phyloP scores from a whole-genome alignment of 805 yeast species.

The Tetrapisispora iriomotensis region DNA sequence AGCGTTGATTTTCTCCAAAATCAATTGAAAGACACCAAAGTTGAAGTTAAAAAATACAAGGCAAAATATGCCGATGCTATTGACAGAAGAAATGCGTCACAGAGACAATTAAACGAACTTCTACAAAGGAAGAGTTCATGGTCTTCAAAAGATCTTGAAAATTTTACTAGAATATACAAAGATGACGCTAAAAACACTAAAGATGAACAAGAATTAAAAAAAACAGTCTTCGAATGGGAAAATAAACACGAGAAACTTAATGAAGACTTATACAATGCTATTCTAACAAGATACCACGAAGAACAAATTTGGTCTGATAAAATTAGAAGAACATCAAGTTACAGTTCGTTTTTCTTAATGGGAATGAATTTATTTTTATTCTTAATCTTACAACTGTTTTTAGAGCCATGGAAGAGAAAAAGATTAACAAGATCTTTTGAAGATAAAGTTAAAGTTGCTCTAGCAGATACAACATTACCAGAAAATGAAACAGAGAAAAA shows the following conservation, averaged over 20 bases:
- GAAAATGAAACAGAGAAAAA: neutral
- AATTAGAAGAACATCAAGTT: conserved; percentile 85
- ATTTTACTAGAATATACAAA: conserved; percentile 72
- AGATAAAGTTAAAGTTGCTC: conserved; percentile 52
- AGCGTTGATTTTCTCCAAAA: conserved; percentile 49
- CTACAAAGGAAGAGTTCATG: conserved; percentile 78
- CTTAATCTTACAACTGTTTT: conserved; percentile 68
- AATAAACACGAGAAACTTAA: conserved; percentile 57
- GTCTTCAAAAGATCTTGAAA: conserved; percentile 68
- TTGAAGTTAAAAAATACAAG: conserved; percentile 41
- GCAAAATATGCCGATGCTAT: conserved; percentile 49
- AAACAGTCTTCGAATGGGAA: conserved; percentile 45
- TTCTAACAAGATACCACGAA: conserved; percentile 83
- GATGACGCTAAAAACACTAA: conserved; percentile 69
- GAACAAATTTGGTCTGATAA: conserved; percentile 98
- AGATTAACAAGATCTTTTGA: conserved; percentile 78
- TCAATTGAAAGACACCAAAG: conserved; percentile 40
- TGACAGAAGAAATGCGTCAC: conserved; percentile 55
- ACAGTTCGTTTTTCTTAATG: conserved; percentile 93
- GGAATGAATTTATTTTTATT: conserved; percentile 74
- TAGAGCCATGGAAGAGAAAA: conserved; percentile 91
- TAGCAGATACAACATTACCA: conserved; percentile 26
- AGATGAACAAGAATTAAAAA: conserved; percentile 43
- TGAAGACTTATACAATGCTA: conserved; percentile 59
- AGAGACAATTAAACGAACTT: conserved; percentile 77